These are phyloP conservation scores for Hypoxylon perforatum DNA, from an alignment of 495 filamentous ascomycete species.

Conservation along the genomic window DNA sequence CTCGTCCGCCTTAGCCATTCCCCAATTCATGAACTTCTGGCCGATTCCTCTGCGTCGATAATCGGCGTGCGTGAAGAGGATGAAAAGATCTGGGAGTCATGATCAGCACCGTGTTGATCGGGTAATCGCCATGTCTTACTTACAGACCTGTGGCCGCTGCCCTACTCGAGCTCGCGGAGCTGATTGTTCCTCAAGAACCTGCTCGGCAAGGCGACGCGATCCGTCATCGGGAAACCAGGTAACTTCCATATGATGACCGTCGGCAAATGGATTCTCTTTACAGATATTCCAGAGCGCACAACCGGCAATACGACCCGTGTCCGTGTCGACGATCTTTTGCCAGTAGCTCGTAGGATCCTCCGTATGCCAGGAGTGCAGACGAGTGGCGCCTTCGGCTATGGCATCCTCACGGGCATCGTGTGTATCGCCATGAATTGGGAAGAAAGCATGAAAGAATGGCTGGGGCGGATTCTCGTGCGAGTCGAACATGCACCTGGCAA, in stretches of 20 bases:
- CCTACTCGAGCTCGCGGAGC: constrained; percentile 34
- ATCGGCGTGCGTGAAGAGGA: constrained; percentile 46
- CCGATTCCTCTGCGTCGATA: constrained; percentile 47
- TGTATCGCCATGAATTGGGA: constrained; percentile 28
- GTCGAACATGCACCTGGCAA: constrained; percentile 38
- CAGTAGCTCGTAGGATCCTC: constrained; percentile 41
- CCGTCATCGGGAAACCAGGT: constrained; percentile 51
- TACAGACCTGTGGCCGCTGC: constrained; percentile 29
- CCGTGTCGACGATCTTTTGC: constrained; percentile 48
- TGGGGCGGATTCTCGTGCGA: constrained; percentile 35
- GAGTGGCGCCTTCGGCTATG: constrained; percentile 42
- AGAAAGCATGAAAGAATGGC: constrained; percentile 39
- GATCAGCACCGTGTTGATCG: not conserved
- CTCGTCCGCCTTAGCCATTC: constrained; percentile 49
- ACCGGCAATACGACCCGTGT: constrained; percentile 46
- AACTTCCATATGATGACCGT: constrained; percentile 13
- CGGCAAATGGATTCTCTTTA: constrained; percentile 45
- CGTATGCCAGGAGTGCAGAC: constrained; percentile 40
- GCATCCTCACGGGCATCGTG: constrained; percentile 28
- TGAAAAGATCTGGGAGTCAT: constrained; percentile 37
- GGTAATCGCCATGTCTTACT: constrained; percentile 21
- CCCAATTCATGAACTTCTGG: constrained; percentile 51
- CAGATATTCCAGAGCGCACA: constrained; percentile 49
- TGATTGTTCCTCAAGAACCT: constrained; percentile 39
- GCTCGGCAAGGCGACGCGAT: constrained; percentile 38